These are phyloP conservation scores for Naganishia vaughanmartiniae DNA, from an alignment of 768 basidiomycete genomes.

Conservation along the genomic window DNA sequence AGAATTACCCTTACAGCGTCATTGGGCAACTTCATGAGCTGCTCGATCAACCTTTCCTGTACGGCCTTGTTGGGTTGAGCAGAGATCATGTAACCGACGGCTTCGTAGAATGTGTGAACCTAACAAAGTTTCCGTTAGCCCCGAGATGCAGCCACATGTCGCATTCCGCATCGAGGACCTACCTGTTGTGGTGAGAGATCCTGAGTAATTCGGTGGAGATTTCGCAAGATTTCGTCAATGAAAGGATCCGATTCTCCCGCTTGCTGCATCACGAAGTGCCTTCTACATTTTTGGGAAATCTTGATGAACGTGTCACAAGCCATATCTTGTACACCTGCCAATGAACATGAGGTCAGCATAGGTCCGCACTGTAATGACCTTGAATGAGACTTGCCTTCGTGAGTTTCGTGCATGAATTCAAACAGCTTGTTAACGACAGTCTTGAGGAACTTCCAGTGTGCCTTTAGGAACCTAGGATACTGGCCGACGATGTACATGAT, in stretches of 20 bases:
- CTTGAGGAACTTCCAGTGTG: conserved; percentile 99
- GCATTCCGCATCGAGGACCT: conserved; percentile 10
- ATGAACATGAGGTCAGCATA: conserved; percentile 12
- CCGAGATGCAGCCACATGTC: conserved; percentile 6
- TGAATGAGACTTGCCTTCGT: conserved; percentile 69
- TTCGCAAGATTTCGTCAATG: conserved; percentile 90
- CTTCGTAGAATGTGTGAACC: conserved; percentile 98
- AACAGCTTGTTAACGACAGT: conserved; percentile 99
- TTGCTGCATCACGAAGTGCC: conserved; percentile 99
- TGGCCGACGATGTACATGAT: conserved; percentile 92
- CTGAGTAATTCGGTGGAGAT: conserved; percentile 87
- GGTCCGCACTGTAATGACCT: background rate
- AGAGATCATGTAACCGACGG: conserved; percentile 98
- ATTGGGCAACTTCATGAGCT: conserved; percentile 95
- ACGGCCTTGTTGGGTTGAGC: conserved; percentile 96
- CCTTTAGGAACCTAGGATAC: conserved; percentile 98
- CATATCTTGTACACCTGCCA: conserved; percentile 95
- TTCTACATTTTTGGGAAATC: conserved; percentile 95
- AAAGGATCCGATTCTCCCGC: conserved; percentile 95
- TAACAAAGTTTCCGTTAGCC: conserved; percentile 20
- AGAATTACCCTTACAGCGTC: conserved; percentile 67
- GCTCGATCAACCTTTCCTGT: conserved; percentile 90
- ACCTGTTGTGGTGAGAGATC: conserved; percentile 87
- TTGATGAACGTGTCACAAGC: conserved; percentile 99
- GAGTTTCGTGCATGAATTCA: conserved; percentile 99